Conservation (phyloP, 2,329 filamentous ascomycete species). For the Talaromyces verruculosus region DNA sequence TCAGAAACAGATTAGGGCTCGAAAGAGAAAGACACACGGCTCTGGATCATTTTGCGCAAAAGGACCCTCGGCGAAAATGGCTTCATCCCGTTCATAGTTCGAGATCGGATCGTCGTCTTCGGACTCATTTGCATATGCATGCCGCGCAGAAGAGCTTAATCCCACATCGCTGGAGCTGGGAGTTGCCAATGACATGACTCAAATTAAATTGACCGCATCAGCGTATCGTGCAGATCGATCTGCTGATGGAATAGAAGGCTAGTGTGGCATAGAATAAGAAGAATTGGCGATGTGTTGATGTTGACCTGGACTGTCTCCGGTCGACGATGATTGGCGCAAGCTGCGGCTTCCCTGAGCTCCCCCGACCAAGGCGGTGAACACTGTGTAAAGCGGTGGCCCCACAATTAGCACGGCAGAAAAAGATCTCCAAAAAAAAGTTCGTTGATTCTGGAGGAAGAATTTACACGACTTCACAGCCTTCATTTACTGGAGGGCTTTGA, state of each 20-base stretch:
- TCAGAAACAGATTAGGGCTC: no score
- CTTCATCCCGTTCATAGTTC: slow-evolving; percentile 26
- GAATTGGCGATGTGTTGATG: neutral
- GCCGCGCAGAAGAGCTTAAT: slow-evolving; percentile 22
- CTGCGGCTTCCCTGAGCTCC: neutral
- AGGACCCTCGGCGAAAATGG: slow-evolving; percentile 28
- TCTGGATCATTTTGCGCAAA: slow-evolving; percentile 35
- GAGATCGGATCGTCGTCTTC: slow-evolving; percentile 27
- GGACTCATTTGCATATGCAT: slow-evolving; percentile 20
- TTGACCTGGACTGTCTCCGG: neutral
- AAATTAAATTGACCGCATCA: slow-evolving; percentile 24
- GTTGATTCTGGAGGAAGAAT: slow-evolving; percentile 20
- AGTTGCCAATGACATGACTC: slow-evolving; percentile 31
- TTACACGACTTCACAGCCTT: slow-evolving; percentile 28
- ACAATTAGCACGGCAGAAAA: slow-evolving; percentile 33
- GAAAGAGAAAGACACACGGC: slow-evolving; percentile 32
- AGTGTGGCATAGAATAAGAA: neutral
- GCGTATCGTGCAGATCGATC: slow-evolving; percentile 11
- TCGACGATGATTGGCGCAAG: slow-evolving; percentile 15
- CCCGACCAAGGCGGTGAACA: slow-evolving; percentile 30
- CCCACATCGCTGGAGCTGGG: slow-evolving; percentile 24
- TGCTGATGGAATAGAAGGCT: slow-evolving; percentile 11
- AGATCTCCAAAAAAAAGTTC: slow-evolving; percentile 31
- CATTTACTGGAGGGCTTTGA: slow-evolving; percentile 33
- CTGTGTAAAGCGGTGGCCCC: neutral